Base-by-base conservation (phyloP, 257 asterid species). In the Capsicum rhomboideum region DNA sequence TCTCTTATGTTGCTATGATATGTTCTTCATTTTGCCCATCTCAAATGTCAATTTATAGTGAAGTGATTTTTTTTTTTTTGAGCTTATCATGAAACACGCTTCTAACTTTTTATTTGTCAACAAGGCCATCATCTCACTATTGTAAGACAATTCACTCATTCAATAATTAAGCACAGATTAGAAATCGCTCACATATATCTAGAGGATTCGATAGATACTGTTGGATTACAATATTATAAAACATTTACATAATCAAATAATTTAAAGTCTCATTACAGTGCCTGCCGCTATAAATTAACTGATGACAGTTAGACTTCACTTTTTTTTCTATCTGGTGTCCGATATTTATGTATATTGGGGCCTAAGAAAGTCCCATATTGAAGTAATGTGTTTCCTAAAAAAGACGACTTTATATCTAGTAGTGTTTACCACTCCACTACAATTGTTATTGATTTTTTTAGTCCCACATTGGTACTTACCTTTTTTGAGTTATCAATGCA, bases 301-400 rank as follows among this genome's bases (percentile, higher is more conserved):
- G 21, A 20, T 0, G 10, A 2, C 29, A 6, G 14, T 2, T 1
- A 8, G 10, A n/a, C 8, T 23, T 13, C 17, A 21, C 14, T 4
- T 21, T 52, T 52, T 52, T 20, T 44, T 44, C 8, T 8, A 44
- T 6, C 8, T 9, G 8, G 8, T 2, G 1, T 58, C n/a, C 1
- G 6, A 4, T 50, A 49, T 50, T 4, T 1, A 13, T 13, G 2
- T 49, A 49, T 34, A 34, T 34, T 34, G 53, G 4, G 53, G 5
- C 4, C 2, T 3, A 2, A 8, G 2, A 2, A 44, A 1, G 11
- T 44, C 8, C 12, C 7, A 52, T 0, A 59, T 59, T 4, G 2
- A 0, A 23, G 0, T 5, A 11, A 59, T n/a, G 4, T 5, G 4
- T 0, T 59, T 0, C 0, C 29, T 58, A 0, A 0, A 10, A 1